These are phyloP conservation scores for Penicillium palitans DNA, from an alignment of 2,329 filamentous ascomycete species.

Conservation along the genomic window DNA sequence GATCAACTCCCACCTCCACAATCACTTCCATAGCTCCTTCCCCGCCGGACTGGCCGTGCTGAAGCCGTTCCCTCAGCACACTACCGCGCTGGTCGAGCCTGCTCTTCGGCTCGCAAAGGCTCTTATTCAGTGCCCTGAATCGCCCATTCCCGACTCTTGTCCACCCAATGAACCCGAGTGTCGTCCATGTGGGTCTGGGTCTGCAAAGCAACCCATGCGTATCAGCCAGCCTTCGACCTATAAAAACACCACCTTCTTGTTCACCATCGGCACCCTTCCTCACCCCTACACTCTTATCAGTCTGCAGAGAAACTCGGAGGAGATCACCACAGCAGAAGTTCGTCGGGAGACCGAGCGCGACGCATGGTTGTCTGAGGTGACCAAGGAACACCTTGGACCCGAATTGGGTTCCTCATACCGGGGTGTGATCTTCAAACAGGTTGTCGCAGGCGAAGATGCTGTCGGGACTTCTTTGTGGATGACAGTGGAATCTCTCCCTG, in stretches of 20 bases:
- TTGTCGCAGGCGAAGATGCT: conserved; percentile 68
- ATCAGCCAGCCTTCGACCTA: conserved; percentile 68
- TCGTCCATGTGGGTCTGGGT: conserved; percentile 68
- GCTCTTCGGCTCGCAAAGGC: conserved; percentile 72
- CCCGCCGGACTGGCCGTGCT: conserved; percentile 74
- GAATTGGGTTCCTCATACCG: conserved; percentile 64
- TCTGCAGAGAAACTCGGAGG: conserved; percentile 60
- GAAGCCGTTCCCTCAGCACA: conserved; percentile 75
- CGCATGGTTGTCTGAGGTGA: conserved; percentile 72
- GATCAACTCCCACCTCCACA: conserved; percentile 82
- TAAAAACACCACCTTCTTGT: conserved; percentile 69
- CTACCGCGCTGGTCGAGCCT: conserved; percentile 68
- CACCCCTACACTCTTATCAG: conserved; percentile 84
- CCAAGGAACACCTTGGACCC: conserved; percentile 65
- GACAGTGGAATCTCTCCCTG: conserved; percentile 63
- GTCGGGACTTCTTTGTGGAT: conserved; percentile 74
- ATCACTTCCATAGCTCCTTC: conserved; percentile 79
- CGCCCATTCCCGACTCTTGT: conserved; percentile 73
- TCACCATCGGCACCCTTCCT: conserved; percentile 82
- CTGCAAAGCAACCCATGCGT: conserved; percentile 59
- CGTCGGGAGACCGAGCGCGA: conserved; percentile 71
- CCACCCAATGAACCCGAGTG: conserved; percentile 79
- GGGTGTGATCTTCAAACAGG: conserved; percentile 75
- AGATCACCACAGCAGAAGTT: conserved; percentile 65
- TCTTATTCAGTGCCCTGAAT: conserved; percentile 72